Percentiles rank a stretch among this genome's conserved stretches.
Conservation (phyloP, 2,329 filamentous ascomycete genomes). For the Lasiodiplodia sp. region DNA sequence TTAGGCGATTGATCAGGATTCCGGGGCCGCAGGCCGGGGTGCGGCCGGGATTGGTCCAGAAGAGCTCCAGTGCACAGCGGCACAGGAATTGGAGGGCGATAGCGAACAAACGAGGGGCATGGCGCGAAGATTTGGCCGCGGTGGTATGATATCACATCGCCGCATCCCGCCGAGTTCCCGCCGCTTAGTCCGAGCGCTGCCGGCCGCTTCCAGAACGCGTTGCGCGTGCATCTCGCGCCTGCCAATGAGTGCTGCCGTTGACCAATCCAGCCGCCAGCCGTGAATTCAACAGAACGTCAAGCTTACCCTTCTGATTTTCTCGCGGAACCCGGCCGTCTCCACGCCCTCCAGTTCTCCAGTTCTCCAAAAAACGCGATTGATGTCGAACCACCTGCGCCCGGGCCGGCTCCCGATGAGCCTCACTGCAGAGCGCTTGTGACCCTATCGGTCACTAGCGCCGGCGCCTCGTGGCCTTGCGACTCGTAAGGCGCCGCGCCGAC, state of each 20-base stretch:
- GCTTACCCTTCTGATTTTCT: background rate
- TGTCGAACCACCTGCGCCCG: background rate
- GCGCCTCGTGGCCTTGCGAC: conserved; percentile 10
- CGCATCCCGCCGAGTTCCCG: conserved; percentile 12
- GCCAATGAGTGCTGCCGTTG: conserved; percentile 11
- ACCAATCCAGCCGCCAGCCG: background rate
- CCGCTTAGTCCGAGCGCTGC: conserved; percentile 6
- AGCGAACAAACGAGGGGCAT: background rate
- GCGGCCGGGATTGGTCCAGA: conserved; percentile 8
- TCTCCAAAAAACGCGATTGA: background rate
- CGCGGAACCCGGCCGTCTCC: background rate
- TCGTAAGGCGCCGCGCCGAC: background rate
- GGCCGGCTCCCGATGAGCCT: conserved; percentile 21
- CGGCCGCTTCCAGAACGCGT: conserved; percentile 13
- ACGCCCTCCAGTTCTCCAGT: background rate
- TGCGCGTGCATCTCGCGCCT: conserved; percentile 1
- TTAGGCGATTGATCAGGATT: background rate
- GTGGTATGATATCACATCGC: conserved; percentile 22
- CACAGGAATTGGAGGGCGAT: background rate
- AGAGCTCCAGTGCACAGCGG: background rate
- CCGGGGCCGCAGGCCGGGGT: conserved; percentile 20
- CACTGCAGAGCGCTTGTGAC: conserved; percentile 1
- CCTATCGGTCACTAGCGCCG: conserved; percentile 9
- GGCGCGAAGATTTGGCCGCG: background rate
- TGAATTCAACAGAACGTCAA: conserved; percentile 9